phyloP scores from a whole-genome alignment of 257 asterid species.

The Nicotiana undulata region DNA sequence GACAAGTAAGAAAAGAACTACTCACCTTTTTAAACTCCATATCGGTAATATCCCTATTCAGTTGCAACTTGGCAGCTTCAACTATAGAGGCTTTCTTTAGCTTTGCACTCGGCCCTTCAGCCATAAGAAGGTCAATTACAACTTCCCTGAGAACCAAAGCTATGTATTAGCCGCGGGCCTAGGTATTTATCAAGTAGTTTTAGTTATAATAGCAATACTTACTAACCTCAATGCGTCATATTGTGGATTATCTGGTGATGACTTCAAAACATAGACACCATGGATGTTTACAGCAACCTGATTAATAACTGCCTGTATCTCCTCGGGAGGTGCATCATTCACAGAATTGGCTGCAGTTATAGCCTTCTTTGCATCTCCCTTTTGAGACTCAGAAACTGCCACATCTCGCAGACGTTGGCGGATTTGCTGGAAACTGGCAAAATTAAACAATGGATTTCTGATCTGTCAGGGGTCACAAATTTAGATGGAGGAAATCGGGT shows the following conservation, averaged over 20 bases:
- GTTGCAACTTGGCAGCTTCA: constrained; percentile 65
- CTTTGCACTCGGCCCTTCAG: constrained; percentile 71
- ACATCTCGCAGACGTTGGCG: constrained; percentile 46
- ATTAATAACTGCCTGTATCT: constrained; percentile 50
- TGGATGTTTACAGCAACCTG: constrained; percentile 69
- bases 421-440: constrained; percentile 63
- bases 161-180: background rate
- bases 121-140: constrained; percentile 59
- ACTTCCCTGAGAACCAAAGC: constrained; percentile 44
- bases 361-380: constrained; percentile 41
- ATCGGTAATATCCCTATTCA: constrained; percentile 31
- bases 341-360: constrained; percentile 49
- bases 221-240: constrained; percentile 61
- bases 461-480: background rate
- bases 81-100: constrained; percentile 54
- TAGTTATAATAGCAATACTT: background rate
- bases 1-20: background rate
- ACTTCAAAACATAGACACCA: constrained; percentile 70
- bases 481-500: background rate
- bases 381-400: constrained; percentile 50
- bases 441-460: constrained; percentile 6
- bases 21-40: constrained; percentile 62
- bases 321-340: constrained; percentile 38
- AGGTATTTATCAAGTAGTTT: constrained; percentile 3
- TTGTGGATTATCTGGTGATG: constrained; percentile 65